These are phyloP conservation scores for Komagataella pastoris DNA, from an alignment of 805 yeast genomes.

Conservation along the genomic window DNA sequence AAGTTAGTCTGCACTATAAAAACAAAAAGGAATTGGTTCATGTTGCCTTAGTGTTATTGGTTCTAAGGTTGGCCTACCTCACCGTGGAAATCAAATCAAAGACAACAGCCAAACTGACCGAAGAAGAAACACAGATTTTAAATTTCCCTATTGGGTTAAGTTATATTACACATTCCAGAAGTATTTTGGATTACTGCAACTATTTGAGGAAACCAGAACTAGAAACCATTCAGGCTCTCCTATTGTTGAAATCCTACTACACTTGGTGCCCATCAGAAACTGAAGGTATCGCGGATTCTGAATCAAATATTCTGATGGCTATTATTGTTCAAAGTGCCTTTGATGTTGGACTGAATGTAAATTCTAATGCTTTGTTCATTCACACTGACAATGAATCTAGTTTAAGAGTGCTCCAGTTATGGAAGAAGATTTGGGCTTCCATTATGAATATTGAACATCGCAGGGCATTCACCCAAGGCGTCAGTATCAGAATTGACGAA, in stretches of 20 bases:
- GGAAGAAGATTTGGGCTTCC: slow-evolving; percentile 17
- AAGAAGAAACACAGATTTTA: slow-evolving; percentile 14
- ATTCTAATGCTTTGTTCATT: slow-evolving; percentile 5
- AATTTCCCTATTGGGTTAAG: slow-evolving; percentile 25
- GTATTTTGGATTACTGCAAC: slow-evolving; percentile 25
- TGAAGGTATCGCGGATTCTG: slow-evolving; percentile 30
- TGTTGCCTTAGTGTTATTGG: slow-evolving; percentile 14
- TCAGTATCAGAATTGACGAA: slow-evolving; percentile 7
- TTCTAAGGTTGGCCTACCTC: slow-evolving; percentile 15
- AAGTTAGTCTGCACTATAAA: slow-evolving; percentile 3
- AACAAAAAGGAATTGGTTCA: slow-evolving; percentile 10
- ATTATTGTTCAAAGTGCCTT: slow-evolving; percentile 25
- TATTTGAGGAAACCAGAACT: slow-evolving; percentile 24
- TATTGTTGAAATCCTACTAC: slow-evolving; percentile 25
- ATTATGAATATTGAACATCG: slow-evolving; percentile 11
- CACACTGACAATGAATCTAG: neutral
- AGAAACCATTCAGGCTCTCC: slow-evolving; percentile 27
- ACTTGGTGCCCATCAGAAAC: slow-evolving; percentile 34
- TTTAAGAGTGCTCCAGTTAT: slow-evolving; percentile 6
- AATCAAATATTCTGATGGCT: slow-evolving; percentile 23
- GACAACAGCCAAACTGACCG: slow-evolving; percentile 1
- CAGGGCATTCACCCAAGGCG: slow-evolving; percentile 11
- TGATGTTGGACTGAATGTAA: slow-evolving; percentile 26
- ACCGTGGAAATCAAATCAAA: slow-evolving; percentile 8
- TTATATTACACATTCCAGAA: slow-evolving; percentile 22